phyloP scores from a whole-genome alignment of 768 basidiomycete species.

The Daedaleopsis nitida region DNA sequence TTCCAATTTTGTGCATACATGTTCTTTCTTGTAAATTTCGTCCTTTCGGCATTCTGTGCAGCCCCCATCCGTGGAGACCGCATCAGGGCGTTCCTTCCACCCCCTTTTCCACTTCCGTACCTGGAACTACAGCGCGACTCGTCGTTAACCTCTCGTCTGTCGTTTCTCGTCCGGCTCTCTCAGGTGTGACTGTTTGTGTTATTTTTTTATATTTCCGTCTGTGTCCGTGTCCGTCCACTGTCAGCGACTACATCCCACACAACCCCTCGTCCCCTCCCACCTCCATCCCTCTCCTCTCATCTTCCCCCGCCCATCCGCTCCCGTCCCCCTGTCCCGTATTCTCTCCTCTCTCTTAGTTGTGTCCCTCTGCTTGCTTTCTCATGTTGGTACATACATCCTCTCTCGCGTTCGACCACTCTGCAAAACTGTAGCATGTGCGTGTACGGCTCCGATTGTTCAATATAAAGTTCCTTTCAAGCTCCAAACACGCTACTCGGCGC shows the following conservation, averaged over 20 bases:
- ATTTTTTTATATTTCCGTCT: slow-evolving; percentile 11
- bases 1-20: slow-evolving; percentile 26
- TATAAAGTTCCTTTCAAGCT: slow-evolving; percentile 25
- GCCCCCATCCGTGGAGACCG: no score
- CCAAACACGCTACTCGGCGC: not conserved
- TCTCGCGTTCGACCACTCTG: slow-evolving; percentile 31
- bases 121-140: slow-evolving; percentile 13
- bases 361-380: slow-evolving; percentile 27
- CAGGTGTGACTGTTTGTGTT: slow-evolving; percentile 17
- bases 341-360: slow-evolving; percentile 12
- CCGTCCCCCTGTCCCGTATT: not conserved
- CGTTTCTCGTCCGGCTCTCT: slow-evolving; percentile 3
- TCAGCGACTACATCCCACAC: not conserved
- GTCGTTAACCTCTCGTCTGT: slow-evolving; percentile 8
- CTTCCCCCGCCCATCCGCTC: not conserved
- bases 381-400: slow-evolving; percentile 24
- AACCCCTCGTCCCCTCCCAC: slow-evolving; percentile 7
- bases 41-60: not conserved
- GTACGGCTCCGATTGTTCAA: slow-evolving; percentile 36
- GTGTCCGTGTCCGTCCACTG: not conserved
- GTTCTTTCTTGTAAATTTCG: slow-evolving; percentile 16
- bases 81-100: not conserved
- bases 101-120: slow-evolving; percentile 12
- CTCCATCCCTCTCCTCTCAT: not conserved
- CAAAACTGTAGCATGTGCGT: slow-evolving; percentile 46